Evolutionary conservation across 768 basidiomycete genomes (phyloP), one percentile per base, ranked within the genome.

Genomic region (Amanita subjunquillea): DNA sequence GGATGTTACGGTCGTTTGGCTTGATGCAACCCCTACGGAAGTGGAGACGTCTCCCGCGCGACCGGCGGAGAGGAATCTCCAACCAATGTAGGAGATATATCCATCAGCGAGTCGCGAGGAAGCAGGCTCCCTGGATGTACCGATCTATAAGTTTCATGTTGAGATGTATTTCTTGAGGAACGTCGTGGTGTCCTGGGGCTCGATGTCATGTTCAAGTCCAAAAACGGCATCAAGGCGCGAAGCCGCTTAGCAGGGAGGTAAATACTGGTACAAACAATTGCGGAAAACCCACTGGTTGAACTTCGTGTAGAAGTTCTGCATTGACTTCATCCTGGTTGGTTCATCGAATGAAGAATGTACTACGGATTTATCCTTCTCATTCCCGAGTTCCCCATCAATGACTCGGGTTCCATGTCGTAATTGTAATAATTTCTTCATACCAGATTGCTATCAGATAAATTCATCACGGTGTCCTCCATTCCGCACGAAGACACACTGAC

Each of bases 61-160:
- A 5, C 10, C 6, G 42, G 27, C 29, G 51, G 34, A 17, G 51
- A 42, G 8, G 41, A 45, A 34, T 52, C 51, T 15, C 36, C 51
- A 7, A 52, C 43, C n/a, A 52, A 42, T 12, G 51, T 51, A 36
- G 50, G 49, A 12, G 49, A 50, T 8, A 22, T 20, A 13, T 50
- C 38, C n/a, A 50, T 17, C 1, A 43, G 15, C 17, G 50, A 50
- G 25, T 17, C 15, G 29, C 40, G 41, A 13, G 40, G 20, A 4
- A n/a, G 50, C 13, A 2, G n/a, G 4, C 39, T 42, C n/a, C 17
- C 8, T 27, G 25, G 25, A 25, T 25, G 4, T 25, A 4, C 25
- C 25, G 27, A 27, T 12, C 32, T 12, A 32, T 6, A 32, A 10
- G 2, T 32, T 32, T 8, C 29, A 9, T 30, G 29, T 8, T 30